Percentiles rank a stretch among this genome's conserved stretches.
Evolutionary conservation across 805 yeast genomes (phyloP).

Genomic region (Saturnispora zaruensis): DNA sequence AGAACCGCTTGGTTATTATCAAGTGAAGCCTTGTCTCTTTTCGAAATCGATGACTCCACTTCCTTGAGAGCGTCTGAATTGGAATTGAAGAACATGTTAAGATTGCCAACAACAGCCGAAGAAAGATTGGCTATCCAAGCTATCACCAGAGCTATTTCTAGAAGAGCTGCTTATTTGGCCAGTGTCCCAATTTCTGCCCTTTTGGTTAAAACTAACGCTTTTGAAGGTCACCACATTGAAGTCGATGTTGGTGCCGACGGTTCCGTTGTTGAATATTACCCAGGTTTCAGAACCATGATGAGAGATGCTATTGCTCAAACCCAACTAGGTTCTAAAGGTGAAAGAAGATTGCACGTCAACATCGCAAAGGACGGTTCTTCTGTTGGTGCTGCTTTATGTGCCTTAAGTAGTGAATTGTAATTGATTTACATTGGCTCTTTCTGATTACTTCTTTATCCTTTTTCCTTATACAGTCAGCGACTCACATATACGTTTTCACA

Average conservation of each 20-base stretch:
- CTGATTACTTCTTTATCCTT: not conserved
- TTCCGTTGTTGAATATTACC: conserved; percentile 86
- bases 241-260: conserved; percentile 97
- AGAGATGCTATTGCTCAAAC: conserved; percentile 69
- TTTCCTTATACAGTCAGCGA: not conserved
- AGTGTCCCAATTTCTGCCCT: conserved; percentile 89
- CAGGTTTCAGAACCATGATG: conserved; percentile 74
- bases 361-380: conserved; percentile 95
- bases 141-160: conserved; percentile 70
- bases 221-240: conserved; percentile 53
- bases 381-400: conserved; percentile 96
- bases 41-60: conserved; percentile 78
- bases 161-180: conserved; percentile 82
- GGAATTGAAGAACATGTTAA: conserved; percentile 53
- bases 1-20: conserved; percentile 70
- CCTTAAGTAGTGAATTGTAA: conserved; percentile 29
- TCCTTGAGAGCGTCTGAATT: conserved; percentile 63
- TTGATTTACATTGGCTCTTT: not conserved
- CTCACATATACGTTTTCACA: not conserved
- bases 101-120: conserved; percentile 57
- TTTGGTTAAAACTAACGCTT: conserved; percentile 54
- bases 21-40: conserved; percentile 76
- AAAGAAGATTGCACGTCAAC: conserved; percentile 63
- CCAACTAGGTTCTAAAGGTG: conserved; percentile 66
- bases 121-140: conserved; percentile 71